Evolutionary conservation across 139 green algal species (phyloP), one percentile per base, ranked within the genome.

Genomic region (Chlamydomonas sp.): DNA sequence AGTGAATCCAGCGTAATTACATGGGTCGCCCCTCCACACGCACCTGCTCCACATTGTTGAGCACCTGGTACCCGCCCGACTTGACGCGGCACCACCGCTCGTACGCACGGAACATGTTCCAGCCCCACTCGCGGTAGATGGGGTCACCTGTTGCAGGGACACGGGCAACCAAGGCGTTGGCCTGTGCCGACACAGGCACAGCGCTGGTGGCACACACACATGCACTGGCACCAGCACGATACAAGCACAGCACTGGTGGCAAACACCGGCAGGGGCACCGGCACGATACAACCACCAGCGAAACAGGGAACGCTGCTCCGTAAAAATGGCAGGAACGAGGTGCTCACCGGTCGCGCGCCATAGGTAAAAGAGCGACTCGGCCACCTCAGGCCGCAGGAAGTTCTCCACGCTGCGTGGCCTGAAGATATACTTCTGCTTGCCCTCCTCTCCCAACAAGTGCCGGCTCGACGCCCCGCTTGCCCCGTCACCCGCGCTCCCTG

Each of bases 321-420:
- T 74, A n/a, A 31, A 8, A 17, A 59, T 17, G 9, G 3, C 3
- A 17, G 8, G 2, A 8, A 15, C 10, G 49, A 17, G 18, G 66
- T 68, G 3, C 58, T 77, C 59, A 57, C 94, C 90, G 2, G 96
- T 99, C 0, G 94, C 92, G 20, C 95, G 92, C 89, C 93, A 97
- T 62, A 99, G 87, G 67, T 97, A 91, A 90, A 97, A 98, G 14
- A 98, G 90, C 6, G 90, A 95, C 93, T 99, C 96, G 59, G 96
- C 90, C 0, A 96, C 93, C 90, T 99, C 96, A 0, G 96, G 96
- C 9, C 96, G 92, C 86, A 98, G 91, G 81, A 97, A 91, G 87
- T 97, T 97, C 73, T 94, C 61, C 1, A 31, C 2, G 62, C 68
- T 82, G n/a, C 64, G 61, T 1, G 78, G 74, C 63, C 14, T 0